Conservation (phyloP, 2,329 filamentous ascomycete species). For the Drechslerella dactyloides region DNA sequence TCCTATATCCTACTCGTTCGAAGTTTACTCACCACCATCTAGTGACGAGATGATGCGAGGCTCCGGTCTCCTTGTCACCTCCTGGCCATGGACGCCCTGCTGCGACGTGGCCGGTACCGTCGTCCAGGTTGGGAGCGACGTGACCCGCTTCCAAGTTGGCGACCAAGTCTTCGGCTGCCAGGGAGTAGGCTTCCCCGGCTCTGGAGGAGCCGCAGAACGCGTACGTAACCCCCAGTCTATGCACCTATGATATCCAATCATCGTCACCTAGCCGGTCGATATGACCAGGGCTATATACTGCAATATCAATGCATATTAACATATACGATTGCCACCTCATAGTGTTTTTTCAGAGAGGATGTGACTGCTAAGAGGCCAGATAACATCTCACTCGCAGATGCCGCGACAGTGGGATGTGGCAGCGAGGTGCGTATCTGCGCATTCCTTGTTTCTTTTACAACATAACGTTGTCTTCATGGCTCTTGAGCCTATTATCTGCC, state of each 20-base stretch:
- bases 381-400: constrained; percentile 26
- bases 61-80: constrained; percentile 23
- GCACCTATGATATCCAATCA: constrained; percentile 20
- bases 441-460: not conserved
- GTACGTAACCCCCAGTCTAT: constrained; percentile 40
- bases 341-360: constrained; percentile 30
- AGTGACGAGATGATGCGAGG: constrained; percentile 43
- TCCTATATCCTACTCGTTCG: too few species aligned
- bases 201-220: constrained; percentile 48
- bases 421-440: constrained; percentile 18
- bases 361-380: constrained; percentile 30
- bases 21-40: not conserved
- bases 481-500: not conserved
- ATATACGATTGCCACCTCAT: constrained; percentile 19
- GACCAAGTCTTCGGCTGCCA: constrained; percentile 39
- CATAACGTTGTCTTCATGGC: not conserved
- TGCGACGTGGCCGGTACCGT: constrained; percentile 34
- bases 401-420: constrained; percentile 31
- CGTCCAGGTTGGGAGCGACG: constrained; percentile 31
- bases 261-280: too few species aligned
- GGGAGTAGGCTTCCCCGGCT: constrained; percentile 39
- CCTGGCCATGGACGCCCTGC: constrained; percentile 43
- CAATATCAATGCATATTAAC: constrained; percentile 4
- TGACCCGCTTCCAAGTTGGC: constrained; percentile 35
- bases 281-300: not conserved